These are phyloP conservation scores for Leccinum broughii DNA, from an alignment of 768 basidiomycete genomes.

Conservation along the genomic window DNA sequence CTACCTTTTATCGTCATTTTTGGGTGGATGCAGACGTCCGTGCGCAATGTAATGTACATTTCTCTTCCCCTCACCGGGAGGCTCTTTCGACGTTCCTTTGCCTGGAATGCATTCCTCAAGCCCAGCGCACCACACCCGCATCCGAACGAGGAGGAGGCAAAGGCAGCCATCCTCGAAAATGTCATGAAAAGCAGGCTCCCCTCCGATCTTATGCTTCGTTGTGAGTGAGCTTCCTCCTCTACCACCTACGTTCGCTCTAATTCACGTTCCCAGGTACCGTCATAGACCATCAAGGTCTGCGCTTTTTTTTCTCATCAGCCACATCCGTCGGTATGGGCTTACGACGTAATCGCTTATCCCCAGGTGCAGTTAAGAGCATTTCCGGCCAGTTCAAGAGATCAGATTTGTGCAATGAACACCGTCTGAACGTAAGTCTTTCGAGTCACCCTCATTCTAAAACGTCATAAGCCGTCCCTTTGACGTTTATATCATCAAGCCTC, in stretches of 20 bases:
- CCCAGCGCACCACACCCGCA: not conserved
- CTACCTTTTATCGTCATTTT: not conserved
- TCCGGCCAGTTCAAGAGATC: slow-evolving; percentile 90
- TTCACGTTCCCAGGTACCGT: slow-evolving; percentile 65
- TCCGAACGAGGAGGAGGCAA: slow-evolving; percentile 65
- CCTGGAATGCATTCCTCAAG: slow-evolving; percentile 31
- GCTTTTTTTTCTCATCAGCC: slow-evolving; percentile 20
- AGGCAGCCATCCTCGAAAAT: slow-evolving; percentile 76
- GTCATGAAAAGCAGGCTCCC: slow-evolving; percentile 87
- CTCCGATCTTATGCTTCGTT: slow-evolving; percentile 87
- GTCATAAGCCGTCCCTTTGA: slow-evolving; percentile 26
- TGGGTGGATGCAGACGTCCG: slow-evolving; percentile 37
- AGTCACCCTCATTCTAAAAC: slow-evolving; percentile 13
- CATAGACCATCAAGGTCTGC: slow-evolving; percentile 78
- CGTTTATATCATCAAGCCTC: slow-evolving; percentile 55
- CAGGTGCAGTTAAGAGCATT: slow-evolving; percentile 84
- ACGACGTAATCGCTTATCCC: slow-evolving; percentile 31
- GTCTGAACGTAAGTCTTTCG: slow-evolving; percentile 72
- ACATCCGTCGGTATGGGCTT: slow-evolving; percentile 7
- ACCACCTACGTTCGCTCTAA: slow-evolving; percentile 14
- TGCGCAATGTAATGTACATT: slow-evolving; percentile 40
- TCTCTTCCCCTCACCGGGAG: not conserved
- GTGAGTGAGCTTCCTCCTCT: slow-evolving; percentile 49
- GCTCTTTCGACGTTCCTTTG: slow-evolving; percentile 14
- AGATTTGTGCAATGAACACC: slow-evolving; percentile 84